Evolutionary conservation across 2,329 filamentous ascomycete genomes (phyloP).

Genomic region (Ophiostoma piceae): DNA sequence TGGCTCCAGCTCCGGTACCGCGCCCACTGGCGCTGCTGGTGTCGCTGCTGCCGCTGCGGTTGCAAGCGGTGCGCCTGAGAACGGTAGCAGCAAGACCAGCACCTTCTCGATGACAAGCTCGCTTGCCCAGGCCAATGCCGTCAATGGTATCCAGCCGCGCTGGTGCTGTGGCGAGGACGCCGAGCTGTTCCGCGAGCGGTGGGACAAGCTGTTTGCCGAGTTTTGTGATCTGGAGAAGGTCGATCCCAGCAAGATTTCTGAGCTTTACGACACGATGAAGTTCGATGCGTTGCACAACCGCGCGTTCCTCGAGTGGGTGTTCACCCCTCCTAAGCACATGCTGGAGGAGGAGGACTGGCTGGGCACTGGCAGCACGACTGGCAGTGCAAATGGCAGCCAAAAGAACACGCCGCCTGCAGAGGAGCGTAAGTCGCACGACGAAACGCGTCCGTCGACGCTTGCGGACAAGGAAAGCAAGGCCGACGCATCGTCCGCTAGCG

Average conservation of each 20-base stretch:
- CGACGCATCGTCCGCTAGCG: background rate
- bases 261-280: slow-evolving; percentile 99
- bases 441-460: background rate
- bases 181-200: slow-evolving; percentile 89
- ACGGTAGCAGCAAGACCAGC: slow-evolving; percentile 31
- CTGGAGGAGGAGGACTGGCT: slow-evolving; percentile 58
- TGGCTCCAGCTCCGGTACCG: background rate
- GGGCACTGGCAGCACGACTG: slow-evolving; percentile 21
- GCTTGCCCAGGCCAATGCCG: slow-evolving; percentile 52
- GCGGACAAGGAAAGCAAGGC: slow-evolving; percentile 19
- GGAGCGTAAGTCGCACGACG: slow-evolving; percentile 25
- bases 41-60: background rate
- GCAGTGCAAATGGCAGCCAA: background rate
- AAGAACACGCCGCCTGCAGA: slow-evolving; percentile 5
- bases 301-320: slow-evolving; percentile 94
- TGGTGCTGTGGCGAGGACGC: slow-evolving; percentile 98
- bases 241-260: slow-evolving; percentile 96
- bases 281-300: slow-evolving; percentile 97
- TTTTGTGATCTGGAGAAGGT: slow-evolving; percentile 97
- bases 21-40: background rate
- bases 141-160: slow-evolving; percentile 72
- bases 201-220: slow-evolving; percentile 96
- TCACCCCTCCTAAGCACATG: slow-evolving; percentile 77
- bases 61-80: background rate
- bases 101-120: slow-evolving; percentile 38